Evolutionary conservation across 225 moss, liverwort and hornwort species (phyloP).

Genomic region (Sphagnum tenellum): DNA sequence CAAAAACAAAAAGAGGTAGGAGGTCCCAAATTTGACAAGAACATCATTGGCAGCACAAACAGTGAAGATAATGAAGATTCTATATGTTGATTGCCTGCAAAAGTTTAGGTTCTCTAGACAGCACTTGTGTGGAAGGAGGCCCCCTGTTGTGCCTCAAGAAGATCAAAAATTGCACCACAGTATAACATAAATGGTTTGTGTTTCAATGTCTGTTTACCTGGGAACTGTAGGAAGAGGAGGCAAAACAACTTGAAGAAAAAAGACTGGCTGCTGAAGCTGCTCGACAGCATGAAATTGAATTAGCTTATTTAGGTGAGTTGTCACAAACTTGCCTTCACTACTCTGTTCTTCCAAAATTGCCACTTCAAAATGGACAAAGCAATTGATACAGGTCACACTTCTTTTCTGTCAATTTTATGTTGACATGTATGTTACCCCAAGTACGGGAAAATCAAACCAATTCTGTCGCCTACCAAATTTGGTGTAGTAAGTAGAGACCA

Average conservation of each 20-base stretch:
- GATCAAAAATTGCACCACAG: neutral
- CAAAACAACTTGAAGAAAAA: conserved; percentile 25
- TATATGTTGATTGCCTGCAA: neutral
- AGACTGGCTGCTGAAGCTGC: conserved; percentile 28
- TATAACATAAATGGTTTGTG: too few species aligned
- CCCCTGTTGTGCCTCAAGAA: neutral
- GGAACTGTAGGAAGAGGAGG: conserved; percentile 24
- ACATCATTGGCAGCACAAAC: neutral
- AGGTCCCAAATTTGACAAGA: neutral
- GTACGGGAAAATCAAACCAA: neutral
- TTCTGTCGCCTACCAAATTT: neutral
- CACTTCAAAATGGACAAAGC: too few species aligned
- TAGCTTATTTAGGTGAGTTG: conserved; percentile 41
- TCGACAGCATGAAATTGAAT: conserved; percentile 38
- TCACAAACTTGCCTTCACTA: neutral
- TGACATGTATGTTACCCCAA: too few species aligned
- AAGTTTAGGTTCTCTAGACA: neutral
- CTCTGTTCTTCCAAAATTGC: neutral
- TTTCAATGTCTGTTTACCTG: too few species aligned
- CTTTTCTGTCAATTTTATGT: too few species aligned
- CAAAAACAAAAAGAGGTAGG: conserved; percentile 60
- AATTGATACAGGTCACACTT: too few species aligned
- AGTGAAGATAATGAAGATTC: neutral
- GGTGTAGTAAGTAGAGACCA: neutral
- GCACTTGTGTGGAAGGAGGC: neutral